Evolutionary conservation across 2,329 filamentous ascomycete genomes (phyloP).

Genomic region (Blastomyces parvus): DNA sequence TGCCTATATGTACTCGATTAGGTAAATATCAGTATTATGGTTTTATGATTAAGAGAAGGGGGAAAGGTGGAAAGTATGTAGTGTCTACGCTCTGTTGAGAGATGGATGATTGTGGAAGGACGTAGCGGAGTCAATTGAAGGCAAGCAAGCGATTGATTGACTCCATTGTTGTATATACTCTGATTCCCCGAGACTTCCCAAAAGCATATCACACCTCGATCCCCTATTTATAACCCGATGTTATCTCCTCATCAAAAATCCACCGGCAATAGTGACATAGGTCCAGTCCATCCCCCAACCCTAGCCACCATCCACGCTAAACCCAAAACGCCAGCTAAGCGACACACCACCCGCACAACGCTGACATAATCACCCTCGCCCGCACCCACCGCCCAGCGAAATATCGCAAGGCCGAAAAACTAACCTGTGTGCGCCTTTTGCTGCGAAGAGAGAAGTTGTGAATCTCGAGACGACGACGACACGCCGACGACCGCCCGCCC

Average conservation of each 20-base stretch:
- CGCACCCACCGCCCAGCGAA: constrained; percentile 1
- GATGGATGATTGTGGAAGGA: too few relatives aligned
- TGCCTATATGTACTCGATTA: neutral
- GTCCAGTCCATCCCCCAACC: neutral
- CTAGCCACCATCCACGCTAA: constrained; percentile 22
- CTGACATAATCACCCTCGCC: neutral
- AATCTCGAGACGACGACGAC: constrained; percentile 5
- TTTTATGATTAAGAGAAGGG: neutral
- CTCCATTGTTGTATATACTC: neutral
- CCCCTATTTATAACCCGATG: too few relatives aligned
- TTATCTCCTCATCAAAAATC: too few relatives aligned
- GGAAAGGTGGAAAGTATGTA: too few relatives aligned
- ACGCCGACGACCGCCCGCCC: constrained; percentile 18
- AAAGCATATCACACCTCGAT: too few relatives aligned
- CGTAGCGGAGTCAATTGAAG: too few relatives aligned
- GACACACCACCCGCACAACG: constrained; percentile 35
- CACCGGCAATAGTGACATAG: too few relatives aligned
- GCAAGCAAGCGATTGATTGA: neutral
- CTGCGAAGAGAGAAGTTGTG: neutral
- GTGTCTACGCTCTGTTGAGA: too few relatives aligned
- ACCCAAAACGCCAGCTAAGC: constrained; percentile 31
- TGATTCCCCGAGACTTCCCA: neutral
- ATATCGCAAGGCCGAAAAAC: constrained; percentile 8
- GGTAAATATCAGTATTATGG: neutral
- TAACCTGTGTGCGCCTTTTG: neutral